These are phyloP conservation scores for Metarhizium album DNA, from an alignment of 2,329 filamentous ascomycete genomes.

Conservation along the genomic window DNA sequence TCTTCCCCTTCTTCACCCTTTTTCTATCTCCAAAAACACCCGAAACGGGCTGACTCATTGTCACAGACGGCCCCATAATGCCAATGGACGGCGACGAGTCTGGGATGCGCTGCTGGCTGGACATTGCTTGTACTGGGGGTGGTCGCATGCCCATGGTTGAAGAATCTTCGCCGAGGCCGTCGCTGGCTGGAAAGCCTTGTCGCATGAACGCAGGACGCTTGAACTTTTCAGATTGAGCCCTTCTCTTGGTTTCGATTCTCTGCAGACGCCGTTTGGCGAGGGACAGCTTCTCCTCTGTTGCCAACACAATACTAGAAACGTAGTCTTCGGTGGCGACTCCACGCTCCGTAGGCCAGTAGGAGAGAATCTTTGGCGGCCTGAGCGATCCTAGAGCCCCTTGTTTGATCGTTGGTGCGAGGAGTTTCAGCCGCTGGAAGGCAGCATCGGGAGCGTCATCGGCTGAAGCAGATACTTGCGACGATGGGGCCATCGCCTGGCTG, in stretches of 20 bases:
- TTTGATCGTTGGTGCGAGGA: conserved; percentile 22
- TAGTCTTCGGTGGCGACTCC: conserved; percentile 25
- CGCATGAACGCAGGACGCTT: conserved; percentile 19
- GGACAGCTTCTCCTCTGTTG: conserved; percentile 24
- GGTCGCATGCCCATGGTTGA: conserved; percentile 9
- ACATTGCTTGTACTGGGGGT: conserved; percentile 20
- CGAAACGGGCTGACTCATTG: conserved; percentile 36
- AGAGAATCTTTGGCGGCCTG: conserved; percentile 21
- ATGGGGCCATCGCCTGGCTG: conserved; percentile 3
- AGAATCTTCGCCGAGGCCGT: conserved; percentile 4
- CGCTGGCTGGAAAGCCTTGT: conserved; percentile 11
- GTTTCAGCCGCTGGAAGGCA: conserved; percentile 23
- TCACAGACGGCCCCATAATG: conserved; percentile 17
- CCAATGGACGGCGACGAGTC: conserved; percentile 25
- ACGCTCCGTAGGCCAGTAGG: conserved; percentile 28
- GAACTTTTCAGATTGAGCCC: conserved; percentile 23
- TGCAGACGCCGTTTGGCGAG: conserved; percentile 22
- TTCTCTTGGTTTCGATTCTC: conserved; percentile 22
- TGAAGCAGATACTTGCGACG: conserved; percentile 5
- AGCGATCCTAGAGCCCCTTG: conserved; percentile 15
- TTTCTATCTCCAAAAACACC: conserved; percentile 36
- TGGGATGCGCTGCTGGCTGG: conserved; percentile 22
- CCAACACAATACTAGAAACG: conserved; percentile 26
- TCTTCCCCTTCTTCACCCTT: conserved; percentile 32
- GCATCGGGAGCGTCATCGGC: conserved; percentile 13